Base-by-base conservation (phyloP, 2,329 filamentous ascomycete genomes). In the Reticulascus tulasneorum region DNA sequence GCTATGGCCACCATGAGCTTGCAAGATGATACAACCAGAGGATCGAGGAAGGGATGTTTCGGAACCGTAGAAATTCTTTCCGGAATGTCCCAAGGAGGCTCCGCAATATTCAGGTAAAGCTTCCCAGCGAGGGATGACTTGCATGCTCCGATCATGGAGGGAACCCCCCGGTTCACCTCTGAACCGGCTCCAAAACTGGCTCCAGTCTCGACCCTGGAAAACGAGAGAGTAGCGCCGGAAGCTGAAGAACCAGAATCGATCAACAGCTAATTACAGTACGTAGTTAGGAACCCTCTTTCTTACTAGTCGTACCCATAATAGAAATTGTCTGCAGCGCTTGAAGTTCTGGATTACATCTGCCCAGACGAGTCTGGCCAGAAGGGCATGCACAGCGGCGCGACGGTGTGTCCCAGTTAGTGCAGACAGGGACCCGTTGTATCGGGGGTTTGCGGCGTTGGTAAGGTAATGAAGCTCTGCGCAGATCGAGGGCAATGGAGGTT, bases 141-240 rank as follows among this genome's bases (percentile, higher is more conserved):
- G 31, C 39, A 40, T 29, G 21, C 31, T 42, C 37, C 40, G 37
- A 37, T 40, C 23, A 40, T 40, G 37, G 40, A 42, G 31, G 39
- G 30, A 30, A 25, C 26, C 30, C 31, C 21, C 26, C 20, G n/a
- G 24, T 42, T 40, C 40, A 36, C 37, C 40, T 36, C 37, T 42
- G 39, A 36, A 37, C 40, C 32, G 11, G 23, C 35, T 33, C 39
- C 36, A 39, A 24, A 30, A 19, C 32, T 26, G n/a, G n/a, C 16
- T 32, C 9, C 11, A 37, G 26, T 19, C 20, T 30, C 23, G 30
- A 26, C 18, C 18, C 21, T 15, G 20, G 23, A 12, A 25, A n/a
- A 29, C 33, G 27, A 23, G 24, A 12, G 21, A 19, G 33, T 32
- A 24, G 32, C 23, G 20, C 16, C 10, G 24, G 40, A 36, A 28